These are phyloP conservation scores for Blastobotrys malaysiensis DNA, from an alignment of 1,139 yeast genomes.

Conservation along the genomic window DNA sequence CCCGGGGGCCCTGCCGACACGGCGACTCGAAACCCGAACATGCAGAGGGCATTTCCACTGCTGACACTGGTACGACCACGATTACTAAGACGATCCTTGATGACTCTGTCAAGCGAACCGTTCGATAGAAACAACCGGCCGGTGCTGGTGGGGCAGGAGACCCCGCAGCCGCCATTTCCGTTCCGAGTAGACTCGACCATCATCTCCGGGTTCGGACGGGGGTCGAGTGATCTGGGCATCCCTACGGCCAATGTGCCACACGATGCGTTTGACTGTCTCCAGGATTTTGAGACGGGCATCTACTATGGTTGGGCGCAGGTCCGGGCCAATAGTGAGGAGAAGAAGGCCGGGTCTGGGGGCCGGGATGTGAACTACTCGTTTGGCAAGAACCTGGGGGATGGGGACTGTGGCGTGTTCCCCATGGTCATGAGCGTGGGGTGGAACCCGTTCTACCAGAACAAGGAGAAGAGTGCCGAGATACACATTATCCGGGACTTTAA, in stretches of 20 bases:
- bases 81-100: background rate
- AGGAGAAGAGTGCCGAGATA: conserved; percentile 44
- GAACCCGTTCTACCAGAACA: conserved; percentile 87
- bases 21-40: background rate
- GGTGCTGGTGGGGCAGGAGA: conserved; percentile 40
- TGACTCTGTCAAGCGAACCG: background rate
- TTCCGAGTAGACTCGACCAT: conserved; percentile 50
- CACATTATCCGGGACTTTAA: conserved; percentile 75
- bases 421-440: conserved; percentile 96
- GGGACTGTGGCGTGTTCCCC: conserved; percentile 48
- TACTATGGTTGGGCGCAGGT: conserved; percentile 79
- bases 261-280: conserved; percentile 42
- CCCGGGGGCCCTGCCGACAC: background rate
- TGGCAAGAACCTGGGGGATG: conserved; percentile 46
- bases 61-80: background rate
- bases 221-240: conserved; percentile 86
- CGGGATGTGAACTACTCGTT: conserved; percentile 46
- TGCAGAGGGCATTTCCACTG: background rate
- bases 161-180: conserved; percentile 62
- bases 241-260: conserved; percentile 93
- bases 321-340: conserved; percentile 15
- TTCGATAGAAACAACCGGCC: conserved; percentile 25
- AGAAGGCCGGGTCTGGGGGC: conserved; percentile 13
- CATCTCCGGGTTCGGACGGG: conserved; percentile 90
- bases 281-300: conserved; percentile 67